These are phyloP conservation scores for Beauveria medogensis DNA, from an alignment of 2,329 filamentous ascomycete species.

Conservation along the genomic window DNA sequence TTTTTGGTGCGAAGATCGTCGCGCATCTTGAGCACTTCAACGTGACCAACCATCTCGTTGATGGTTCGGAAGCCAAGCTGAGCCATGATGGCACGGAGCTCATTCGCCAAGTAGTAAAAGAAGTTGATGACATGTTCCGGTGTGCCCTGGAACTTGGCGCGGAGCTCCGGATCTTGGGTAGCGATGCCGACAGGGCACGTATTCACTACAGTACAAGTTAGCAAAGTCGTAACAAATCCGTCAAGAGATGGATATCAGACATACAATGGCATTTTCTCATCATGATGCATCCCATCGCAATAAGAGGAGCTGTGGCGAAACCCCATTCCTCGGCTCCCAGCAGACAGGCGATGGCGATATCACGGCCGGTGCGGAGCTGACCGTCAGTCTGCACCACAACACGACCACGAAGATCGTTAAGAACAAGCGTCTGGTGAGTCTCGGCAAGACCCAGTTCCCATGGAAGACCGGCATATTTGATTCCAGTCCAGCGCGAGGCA, in stretches of 20 bases:
- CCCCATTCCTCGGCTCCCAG: constrained; percentile 98
- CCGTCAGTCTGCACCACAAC: constrained; percentile 95
- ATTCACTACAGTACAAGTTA: constrained; percentile 35
- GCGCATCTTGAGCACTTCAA: constrained; percentile 75
- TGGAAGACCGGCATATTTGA: constrained; percentile 94
- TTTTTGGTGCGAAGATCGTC: constrained; percentile 84
- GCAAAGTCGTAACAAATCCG: background rate
- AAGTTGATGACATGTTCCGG: constrained; percentile 98
- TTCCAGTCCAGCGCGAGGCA: constrained; percentile 95
- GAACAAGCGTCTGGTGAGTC: constrained; percentile 90
- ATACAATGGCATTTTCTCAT: constrained; percentile 66
- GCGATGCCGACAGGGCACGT: constrained; percentile 90
- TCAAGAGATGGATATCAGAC: background rate
- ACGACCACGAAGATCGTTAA: constrained; percentile 92
- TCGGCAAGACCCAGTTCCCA: constrained; percentile 96
- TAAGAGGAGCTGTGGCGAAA: constrained; percentile 88
- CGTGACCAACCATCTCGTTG: constrained; percentile 95
- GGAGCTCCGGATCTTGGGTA: constrained; percentile 87
- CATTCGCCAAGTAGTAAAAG: constrained; percentile 96
- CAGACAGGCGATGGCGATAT: constrained; percentile 89
- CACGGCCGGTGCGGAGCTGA: constrained; percentile 83
- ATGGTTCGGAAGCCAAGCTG: constrained; percentile 89
- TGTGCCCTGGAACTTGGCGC: constrained; percentile 87
- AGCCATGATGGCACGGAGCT: constrained; percentile 94
- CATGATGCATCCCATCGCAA: constrained; percentile 94